Base-by-base conservation (phyloP, 1,284 basidiomycete genomes). In the Sanghuangporus baumii region DNA sequence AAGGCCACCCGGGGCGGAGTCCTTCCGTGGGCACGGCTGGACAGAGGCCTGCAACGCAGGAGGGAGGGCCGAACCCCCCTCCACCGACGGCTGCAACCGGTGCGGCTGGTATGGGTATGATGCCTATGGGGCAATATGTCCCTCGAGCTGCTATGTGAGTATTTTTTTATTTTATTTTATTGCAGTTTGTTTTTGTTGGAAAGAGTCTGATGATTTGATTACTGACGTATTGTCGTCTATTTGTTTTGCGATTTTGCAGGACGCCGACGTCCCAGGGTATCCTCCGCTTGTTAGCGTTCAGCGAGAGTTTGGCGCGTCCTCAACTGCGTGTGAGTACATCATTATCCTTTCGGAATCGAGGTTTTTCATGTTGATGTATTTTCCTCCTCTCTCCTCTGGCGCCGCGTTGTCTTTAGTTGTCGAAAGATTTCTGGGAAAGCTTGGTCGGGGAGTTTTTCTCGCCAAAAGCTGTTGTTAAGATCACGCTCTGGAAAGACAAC, bases 401-500 rank as follows among this genome's bases (percentile, higher is more conserved):
- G 26, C 5, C 26, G 26, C 14, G 11, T 38, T 18, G 36, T 55
- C n/a, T 37, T 6, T 54, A 64, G 63, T 41, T 16, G 3, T 60
- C 59, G 14, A 52, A 55, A 61, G 67, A 64, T 11, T 87, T 81
- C 75, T 92, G 90, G 90, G 77, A 76, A 9, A 74, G 75, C 1
- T 67, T 89, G 26, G 80, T 90, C 63, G 77, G 77, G 51, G 81
- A 84, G 11, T 91, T 84, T 67, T 92, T 91, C 69, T 81, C 82
- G 8, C 79, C 81, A 2, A 82, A 81, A 64, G 84, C 88, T 16
- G 73, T 81, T 52, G 82, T 91, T 80, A 88, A 86, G 71, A 79
- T 91, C 66, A 91, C 88, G 6, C 73, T 92, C 26, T 91, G 89
- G 89, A 89, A 89, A 71, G 89, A 91, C 71, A 90, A 87, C 68